Evolutionary conservation across 176 grass and related monocot genomes (phyloP).

Genomic region (Typha latifolia): DNA sequence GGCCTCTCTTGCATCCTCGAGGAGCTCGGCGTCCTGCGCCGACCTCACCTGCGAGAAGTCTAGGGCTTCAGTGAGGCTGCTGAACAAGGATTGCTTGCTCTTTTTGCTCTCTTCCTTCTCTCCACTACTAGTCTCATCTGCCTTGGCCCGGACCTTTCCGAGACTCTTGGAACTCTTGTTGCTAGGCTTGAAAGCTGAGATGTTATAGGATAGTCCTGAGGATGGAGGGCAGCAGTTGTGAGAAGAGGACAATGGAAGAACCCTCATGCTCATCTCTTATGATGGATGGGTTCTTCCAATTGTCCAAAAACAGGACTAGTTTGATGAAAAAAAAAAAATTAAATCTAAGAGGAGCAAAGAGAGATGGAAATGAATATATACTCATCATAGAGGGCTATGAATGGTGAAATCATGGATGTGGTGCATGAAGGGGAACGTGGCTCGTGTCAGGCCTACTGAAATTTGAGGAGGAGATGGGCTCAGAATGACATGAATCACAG

Average conservation of each 20-base stretch:
- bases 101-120: conserved; percentile 10
- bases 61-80: conserved; percentile 69
- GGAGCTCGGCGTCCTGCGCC: conserved; percentile 68
- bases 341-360: no score
- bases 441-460: conserved; percentile 43
- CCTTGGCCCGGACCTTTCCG: conserved; percentile 37
- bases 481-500: conserved; percentile 12
- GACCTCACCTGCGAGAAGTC: conserved; percentile 93
- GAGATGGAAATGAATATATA: no score
- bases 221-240: conserved; percentile 34
- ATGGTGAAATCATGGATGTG: conserved; percentile 20
- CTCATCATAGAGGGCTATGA: background rate
- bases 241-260: conserved; percentile 37
- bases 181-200: conserved; percentile 11
- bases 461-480: conserved; percentile 17
- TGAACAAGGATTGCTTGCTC: conserved; percentile 75
- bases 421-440: conserved; percentile 44
- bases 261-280: conserved; percentile 47
- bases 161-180: conserved; percentile 5
- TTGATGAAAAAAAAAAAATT: no score
- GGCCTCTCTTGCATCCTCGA: conserved; percentile 65
- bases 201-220: conserved; percentile 24
- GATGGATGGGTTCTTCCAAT: background rate
- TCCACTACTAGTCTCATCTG: conserved; percentile 3
- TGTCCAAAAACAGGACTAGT: background rate